These are phyloP conservation scores for Clonostachys rosea DNA, from an alignment of 2,329 filamentous ascomycete species.

Conservation along the genomic window DNA sequence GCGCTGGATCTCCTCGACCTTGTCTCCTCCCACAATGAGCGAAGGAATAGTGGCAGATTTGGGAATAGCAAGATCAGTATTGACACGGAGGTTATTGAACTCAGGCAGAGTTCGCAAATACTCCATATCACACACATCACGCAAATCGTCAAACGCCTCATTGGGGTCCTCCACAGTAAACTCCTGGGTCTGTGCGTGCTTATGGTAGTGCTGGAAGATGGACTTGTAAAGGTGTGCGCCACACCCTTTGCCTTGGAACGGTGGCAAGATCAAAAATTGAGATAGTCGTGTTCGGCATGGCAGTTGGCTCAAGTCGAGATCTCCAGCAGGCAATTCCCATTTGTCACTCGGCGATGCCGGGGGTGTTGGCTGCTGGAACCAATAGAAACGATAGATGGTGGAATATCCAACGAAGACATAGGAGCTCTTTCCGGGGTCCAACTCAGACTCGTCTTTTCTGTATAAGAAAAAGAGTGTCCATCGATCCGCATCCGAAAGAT, in stretches of 20 bases:
- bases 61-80: slow-evolving; percentile 44
- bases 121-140: slow-evolving; percentile 68
- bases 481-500: slow-evolving; percentile 69
- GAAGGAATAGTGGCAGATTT: slow-evolving; percentile 38
- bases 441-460: slow-evolving; percentile 48
- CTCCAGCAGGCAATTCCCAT: slow-evolving; percentile 37
- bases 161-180: slow-evolving; percentile 94
- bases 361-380: slow-evolving; percentile 45
- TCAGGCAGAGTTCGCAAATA: slow-evolving; percentile 56
- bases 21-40: slow-evolving; percentile 52
- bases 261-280: slow-evolving; percentile 87
- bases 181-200: slow-evolving; percentile 67
- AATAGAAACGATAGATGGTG: slow-evolving; percentile 85
- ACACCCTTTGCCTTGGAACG: slow-evolving; percentile 77
- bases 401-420: slow-evolving; percentile 87
- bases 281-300: slow-evolving; percentile 82
- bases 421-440: slow-evolving; percentile 39
- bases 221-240: slow-evolving; percentile 76
- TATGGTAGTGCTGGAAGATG: slow-evolving; percentile 68
- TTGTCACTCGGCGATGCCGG: slow-evolving; percentile 28
- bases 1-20: slow-evolving; percentile 51
- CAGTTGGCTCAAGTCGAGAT: slow-evolving; percentile 52
- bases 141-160: slow-evolving; percentile 75
- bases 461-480: slow-evolving; percentile 93
- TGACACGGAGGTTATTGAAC: slow-evolving; percentile 52